These are phyloP conservation scores for Globisporangium polare DNA, from an alignment of 352 stramenopile species.

Conservation along the genomic window DNA sequence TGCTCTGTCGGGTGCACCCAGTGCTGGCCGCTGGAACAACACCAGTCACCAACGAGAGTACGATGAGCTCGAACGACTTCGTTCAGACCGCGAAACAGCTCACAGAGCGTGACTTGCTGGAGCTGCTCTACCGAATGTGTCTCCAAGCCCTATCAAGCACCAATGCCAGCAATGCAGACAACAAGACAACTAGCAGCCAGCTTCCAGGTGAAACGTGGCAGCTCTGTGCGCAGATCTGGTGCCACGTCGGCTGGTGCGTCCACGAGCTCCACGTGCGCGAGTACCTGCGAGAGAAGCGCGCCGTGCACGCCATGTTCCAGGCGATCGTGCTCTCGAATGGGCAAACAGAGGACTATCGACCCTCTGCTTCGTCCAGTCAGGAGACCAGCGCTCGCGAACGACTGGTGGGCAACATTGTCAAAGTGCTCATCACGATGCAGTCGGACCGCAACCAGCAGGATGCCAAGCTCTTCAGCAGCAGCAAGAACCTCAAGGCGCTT, in stretches of 20 bases:
- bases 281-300: constrained; percentile 36
- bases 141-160: constrained; percentile 19
- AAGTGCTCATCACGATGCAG: constrained; percentile 58
- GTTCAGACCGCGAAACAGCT: constrained; percentile 8
- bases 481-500: constrained; percentile 26
- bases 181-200: background rate
- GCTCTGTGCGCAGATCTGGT: constrained; percentile 63
- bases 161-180: background rate
- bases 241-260: constrained; percentile 62
- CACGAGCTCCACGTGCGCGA: constrained; percentile 22
- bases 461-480: constrained; percentile 20
- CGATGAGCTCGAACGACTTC: background rate
- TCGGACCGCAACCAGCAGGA: constrained; percentile 16
- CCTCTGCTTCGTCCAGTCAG: background rate
- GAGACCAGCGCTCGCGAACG: constrained; percentile 34
- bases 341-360: constrained; percentile 14
- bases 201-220: constrained; percentile 39
- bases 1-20: constrained; percentile 62
- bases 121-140: constrained; percentile 30
- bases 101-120: constrained; percentile 18
- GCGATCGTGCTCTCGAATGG: constrained; percentile 32
- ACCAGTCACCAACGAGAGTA: background rate
- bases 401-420: constrained; percentile 62
- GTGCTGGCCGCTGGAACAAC: background rate
- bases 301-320: constrained; percentile 34